phyloP scores from a whole-genome alignment of 2,329 filamentous ascomycete genomes.

The Trichophyton simii region DNA sequence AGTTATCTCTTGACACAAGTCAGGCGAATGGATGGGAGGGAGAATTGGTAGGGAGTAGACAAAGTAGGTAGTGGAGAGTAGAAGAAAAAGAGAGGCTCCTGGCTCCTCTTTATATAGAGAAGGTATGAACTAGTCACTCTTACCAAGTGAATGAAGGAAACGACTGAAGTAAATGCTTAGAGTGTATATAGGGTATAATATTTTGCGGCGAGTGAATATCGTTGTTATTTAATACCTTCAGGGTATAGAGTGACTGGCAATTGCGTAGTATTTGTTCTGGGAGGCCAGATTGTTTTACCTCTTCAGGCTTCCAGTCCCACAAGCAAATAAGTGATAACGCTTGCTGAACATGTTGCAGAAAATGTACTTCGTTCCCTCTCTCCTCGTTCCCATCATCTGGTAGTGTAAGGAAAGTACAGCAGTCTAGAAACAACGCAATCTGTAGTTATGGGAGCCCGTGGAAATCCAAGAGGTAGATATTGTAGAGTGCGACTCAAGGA shows the following conservation, averaged over 20 bases:
- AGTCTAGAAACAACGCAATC: background rate
- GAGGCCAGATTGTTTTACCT: conserved; percentile 4
- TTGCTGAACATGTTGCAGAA: conserved; percentile 5
- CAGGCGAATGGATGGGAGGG: background rate
- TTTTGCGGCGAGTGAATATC: too few relatives aligned
- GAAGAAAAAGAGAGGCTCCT: background rate
- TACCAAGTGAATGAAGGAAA: background rate
- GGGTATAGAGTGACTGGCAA: background rate
- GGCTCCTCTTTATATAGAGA: background rate
- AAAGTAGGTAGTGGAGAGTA: background rate
- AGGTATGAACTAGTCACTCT: background rate
- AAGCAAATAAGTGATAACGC: background rate
- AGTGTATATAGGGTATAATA: background rate
- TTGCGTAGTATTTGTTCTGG: conserved; percentile 3
- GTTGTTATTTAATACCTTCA: background rate
- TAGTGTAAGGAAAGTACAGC: conserved; percentile 1
- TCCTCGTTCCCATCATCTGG: conserved; percentile 5
- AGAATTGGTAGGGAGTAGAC: background rate
- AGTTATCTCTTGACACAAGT: too few relatives aligned
- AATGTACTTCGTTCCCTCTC: conserved; percentile 6
- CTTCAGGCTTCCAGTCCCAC: conserved; percentile 6
- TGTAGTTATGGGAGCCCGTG: background rate
- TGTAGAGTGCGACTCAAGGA: background rate
- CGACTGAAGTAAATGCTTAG: background rate
- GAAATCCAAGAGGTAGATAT: background rate